Percentiles rank a stretch among this genome's conserved stretches.
These are phyloP conservation scores for Ganoderma multipileum DNA, from an alignment of 1,284 basidiomycete species.

Conservation along the genomic window DNA sequence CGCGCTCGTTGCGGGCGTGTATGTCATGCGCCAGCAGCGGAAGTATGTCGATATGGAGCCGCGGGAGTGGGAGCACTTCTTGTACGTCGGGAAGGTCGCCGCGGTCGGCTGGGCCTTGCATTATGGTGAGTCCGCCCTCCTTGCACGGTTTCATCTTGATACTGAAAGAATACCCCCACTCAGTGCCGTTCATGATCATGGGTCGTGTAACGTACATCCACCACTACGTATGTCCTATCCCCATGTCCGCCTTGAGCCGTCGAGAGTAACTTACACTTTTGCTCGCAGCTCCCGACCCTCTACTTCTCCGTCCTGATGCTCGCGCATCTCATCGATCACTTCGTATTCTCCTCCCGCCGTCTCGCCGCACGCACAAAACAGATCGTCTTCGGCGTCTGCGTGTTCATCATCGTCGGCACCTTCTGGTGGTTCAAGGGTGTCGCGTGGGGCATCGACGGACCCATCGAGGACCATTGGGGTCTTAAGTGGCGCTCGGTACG, in stretches of 20 bases:
- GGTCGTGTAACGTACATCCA: slow-evolving; percentile 92
- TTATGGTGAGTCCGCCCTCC: slow-evolving; percentile 63
- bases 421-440: slow-evolving; percentile 97
- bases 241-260: neutral
- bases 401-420: slow-evolving; percentile 68
- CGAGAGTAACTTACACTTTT: neutral
- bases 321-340: slow-evolving; percentile 91
- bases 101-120: slow-evolving; percentile 94
- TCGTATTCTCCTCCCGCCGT: slow-evolving; percentile 80
- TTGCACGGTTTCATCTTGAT: neutral
- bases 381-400: slow-evolving; percentile 72
- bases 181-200: slow-evolving; percentile 96
- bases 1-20: slow-evolving; percentile 64
- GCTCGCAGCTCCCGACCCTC: slow-evolving; percentile 83
- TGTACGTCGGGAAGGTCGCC: slow-evolving; percentile 92
- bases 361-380: slow-evolving; percentile 71
- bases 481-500: slow-evolving; percentile 83
- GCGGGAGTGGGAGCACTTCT: slow-evolving; percentile 93
- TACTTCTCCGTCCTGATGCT: slow-evolving; percentile 96
- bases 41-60: slow-evolving; percentile 91
- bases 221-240: slow-evolving; percentile 70
- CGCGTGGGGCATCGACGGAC: slow-evolving; percentile 89
- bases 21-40: slow-evolving; percentile 86
- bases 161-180: neutral
- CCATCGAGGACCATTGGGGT: slow-evolving; percentile 81